Base-by-base conservation (phyloP, 257 asterid species). In the Echites panduratus region DNA sequence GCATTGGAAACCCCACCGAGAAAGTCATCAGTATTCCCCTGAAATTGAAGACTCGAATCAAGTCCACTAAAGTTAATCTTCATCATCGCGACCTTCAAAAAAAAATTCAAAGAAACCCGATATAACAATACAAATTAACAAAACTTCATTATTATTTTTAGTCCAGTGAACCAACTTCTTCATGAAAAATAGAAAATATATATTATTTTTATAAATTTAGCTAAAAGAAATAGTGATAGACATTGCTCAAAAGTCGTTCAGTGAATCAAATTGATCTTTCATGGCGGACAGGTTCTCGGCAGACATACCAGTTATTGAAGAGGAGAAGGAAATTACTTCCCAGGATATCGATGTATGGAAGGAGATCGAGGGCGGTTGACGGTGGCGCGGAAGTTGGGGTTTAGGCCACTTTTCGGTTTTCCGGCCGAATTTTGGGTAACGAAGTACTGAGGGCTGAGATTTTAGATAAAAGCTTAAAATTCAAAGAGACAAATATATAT, bases 31-130 rank as follows among this genome's bases (percentile, higher is more conserved):
- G 77, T 44, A 66, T 72, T 79, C 74, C 82, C 87, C 77, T 78
- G 79, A 70, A 88, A 35, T 4, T 89, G 85, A 40, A 87, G 85
- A 12, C 73, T 77, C 57, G 95, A 80, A 44, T 94, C 93, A 69
- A 94, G 92, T 77, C 90, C 96, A 56, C 92, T 82, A 53, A 95
- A 90, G 78, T 90, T 91, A 62, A 90, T 85, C 83, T 78, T 89
- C 97, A 85, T 86, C 91, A 81, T 88, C 67, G 29, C 73, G 45
- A 48, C 78, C 64, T 63, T 32, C 27, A 73, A 68, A 12, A 2
- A 63, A 20, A 32, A 24, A 22, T 7, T n/a, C 10, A 56, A 56
- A 22, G 35, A 32, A 5, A 62, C 13, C 38, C 38, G 16, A 35
- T 59, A 59, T 27, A 27, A 41, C 43, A 35, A 24, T 6, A 62